Evolutionary conservation across 306 rosid genomes (phyloP), one percentile per base, ranked within the genome.

Genomic region (Adenanthera pavonina): DNA sequence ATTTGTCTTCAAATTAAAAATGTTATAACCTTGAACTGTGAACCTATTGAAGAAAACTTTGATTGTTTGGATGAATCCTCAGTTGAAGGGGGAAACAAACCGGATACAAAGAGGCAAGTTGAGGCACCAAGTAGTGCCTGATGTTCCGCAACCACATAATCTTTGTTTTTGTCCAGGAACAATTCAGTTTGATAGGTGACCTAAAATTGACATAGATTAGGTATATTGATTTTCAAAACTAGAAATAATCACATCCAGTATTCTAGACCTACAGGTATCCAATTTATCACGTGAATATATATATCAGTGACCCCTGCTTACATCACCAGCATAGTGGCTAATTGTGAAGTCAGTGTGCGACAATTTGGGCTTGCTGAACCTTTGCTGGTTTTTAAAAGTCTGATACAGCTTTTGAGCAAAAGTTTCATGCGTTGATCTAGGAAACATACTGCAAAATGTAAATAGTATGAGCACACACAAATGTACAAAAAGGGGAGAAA

Each of bases 151-250:
- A 96, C 94, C 83, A 96, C 99, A 56, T 96, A 96, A 86, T 96
- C 98, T 85, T 96, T 96, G 97, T 96, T 96, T 91, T 96, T 96
- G 97, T 96, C 99, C 87, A 96, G 97, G 86, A 96, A 96, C 69
- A 92, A 43, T 51, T 92, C 99, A 54, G 99, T 96, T 90, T 96
- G 99, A 88, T 96, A 96, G 64, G 98, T 96, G 75, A 96, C 98
- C 99, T 96, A 83, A 79, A 86, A 80, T 70, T 78, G 77, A 80
- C 66, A 80, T 54, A 74, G 40, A 72, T 78, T 80, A 66, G 76
- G 61, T 65, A 60, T 70, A 25, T 25, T 25, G 30, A 25, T 25
- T 25, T 25, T 25, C 30, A 25, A 25, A 25, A 25, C 30, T 25
- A 25, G 30, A 25, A 25, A 25, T 25, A 25, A 65, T 71, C 74